These are phyloP conservation scores for Saraca asoca DNA, from an alignment of 331 rosid species.

Conservation along the genomic window DNA sequence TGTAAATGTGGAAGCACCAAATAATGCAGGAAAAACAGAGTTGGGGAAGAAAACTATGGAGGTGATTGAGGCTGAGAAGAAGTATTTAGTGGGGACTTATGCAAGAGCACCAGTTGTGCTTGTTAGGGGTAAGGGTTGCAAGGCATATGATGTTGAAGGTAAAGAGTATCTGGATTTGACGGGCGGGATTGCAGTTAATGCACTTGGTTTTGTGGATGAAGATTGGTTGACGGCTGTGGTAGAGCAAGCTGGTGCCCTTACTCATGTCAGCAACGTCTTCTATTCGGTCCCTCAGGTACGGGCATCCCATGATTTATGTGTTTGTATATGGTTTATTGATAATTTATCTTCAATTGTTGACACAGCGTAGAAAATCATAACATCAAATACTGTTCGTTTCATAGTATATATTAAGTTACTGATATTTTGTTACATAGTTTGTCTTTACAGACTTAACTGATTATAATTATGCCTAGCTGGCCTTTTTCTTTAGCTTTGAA, in stretches of 20 bases:
- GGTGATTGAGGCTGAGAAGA: conserved; percentile 71
- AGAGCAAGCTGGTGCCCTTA: conserved; percentile 66
- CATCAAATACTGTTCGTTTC: not conserved
- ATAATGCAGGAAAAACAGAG: conserved; percentile 5
- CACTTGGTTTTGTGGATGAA: conserved; percentile 74
- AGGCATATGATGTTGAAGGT: conserved; percentile 67
- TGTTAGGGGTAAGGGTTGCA: conserved; percentile 64
- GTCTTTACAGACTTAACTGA: too few relatives aligned
- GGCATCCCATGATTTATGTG: not conserved
- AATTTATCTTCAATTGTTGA: conserved; percentile 6
- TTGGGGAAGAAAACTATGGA: conserved; percentile 44
- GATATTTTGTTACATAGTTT: not conserved
- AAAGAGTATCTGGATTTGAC: conserved; percentile 69
- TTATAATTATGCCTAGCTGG: not conserved
- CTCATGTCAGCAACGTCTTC: conserved; percentile 83
- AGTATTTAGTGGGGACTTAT: conserved; percentile 64
- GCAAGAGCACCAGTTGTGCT: conserved; percentile 67
- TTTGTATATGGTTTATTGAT: not conserved
- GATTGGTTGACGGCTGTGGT: conserved; percentile 74
- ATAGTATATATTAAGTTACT: not conserved
- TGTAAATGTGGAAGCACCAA: conserved; percentile 35
- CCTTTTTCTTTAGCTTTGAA: not conserved
- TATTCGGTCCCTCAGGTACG: conserved; percentile 77
- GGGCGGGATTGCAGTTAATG: conserved; percentile 80
- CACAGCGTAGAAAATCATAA: conserved; percentile 1